Evolutionary conservation across 2,329 filamentous ascomycete genomes (phyloP), one percentile per base, ranked within the genome.

Genomic region (Helotiales sp.): DNA sequence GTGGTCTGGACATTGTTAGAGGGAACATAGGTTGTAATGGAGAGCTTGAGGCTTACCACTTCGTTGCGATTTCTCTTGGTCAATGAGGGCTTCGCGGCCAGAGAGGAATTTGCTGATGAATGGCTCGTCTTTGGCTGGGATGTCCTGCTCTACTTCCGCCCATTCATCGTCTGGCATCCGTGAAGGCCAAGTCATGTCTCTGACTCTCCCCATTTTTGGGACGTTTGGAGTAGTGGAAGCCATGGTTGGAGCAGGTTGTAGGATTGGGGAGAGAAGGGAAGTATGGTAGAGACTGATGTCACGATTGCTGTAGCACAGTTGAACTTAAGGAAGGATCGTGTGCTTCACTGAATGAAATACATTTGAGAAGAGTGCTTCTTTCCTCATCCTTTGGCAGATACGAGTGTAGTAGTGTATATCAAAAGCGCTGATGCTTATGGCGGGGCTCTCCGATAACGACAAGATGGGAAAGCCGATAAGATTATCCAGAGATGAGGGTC

Each of bases 101-200:
- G 84, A 75, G 36, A 96, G 76, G 69, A 96, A 97, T 71, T 93
- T 86, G 67, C 91, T 85, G 47, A 97, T 82, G 72, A 96, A 92
- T 0, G 88, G 85, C 67, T 96, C 91, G 9, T 83, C 76, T 19
- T 74, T 74, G 1, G 74, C 73, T 4, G 85, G 85, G 34, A 88
- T 74, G n/a, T 80, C 82, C 58, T 79, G 72, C 46, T 76, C 71
- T 59, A 87, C 71, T 63, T 84, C 81, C 29, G 76, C 77, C 83
- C 83, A 88, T 55, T 86, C 83, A 55, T 84, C 77, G 36, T 84
- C 79, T 47, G 66, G 60, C 57, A 71, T 67, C 13, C 54, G 50
- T 15, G 69, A 69, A 12, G 69, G 67, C 68, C 68, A 70, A 34
- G 44, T 36, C 31, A 69, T 54, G 48, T 70, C 63, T 44, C 60